phyloP scores from a whole-genome alignment of 345 rosid species.

The Mallotus nudiflorus region DNA sequence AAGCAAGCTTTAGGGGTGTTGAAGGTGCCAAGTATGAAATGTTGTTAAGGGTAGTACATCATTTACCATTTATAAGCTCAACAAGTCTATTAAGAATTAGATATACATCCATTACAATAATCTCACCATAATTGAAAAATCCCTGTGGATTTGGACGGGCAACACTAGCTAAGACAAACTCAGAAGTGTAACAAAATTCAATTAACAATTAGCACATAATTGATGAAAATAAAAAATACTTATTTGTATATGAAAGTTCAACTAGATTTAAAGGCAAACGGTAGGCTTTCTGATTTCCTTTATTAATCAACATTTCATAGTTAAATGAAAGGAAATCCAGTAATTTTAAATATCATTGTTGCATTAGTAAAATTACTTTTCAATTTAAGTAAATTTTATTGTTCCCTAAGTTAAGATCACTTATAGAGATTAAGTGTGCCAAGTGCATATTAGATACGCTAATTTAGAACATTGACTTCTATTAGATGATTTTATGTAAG shows the following conservation, averaged over 20 bases:
- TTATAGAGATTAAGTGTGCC: no score
- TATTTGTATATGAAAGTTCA: neutral
- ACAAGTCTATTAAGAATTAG: slow-evolving; percentile 68
- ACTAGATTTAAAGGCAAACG: slow-evolving; percentile 2
- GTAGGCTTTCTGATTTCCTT: neutral
- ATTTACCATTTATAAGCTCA: slow-evolving; percentile 69
- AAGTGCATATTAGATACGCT: no score
- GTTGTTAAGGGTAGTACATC: slow-evolving; percentile 66
- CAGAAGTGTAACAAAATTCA: slow-evolving; percentile 17
- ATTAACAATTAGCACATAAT: slow-evolving; percentile 13
- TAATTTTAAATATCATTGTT: no score
- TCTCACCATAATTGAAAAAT: slow-evolving; percentile 80
- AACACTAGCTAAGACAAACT: slow-evolving; percentile 85
- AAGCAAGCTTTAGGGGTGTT: slow-evolving; percentile 86
- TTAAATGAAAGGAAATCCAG: no score
- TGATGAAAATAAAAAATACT: slow-evolving; percentile 2
- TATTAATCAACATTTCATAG: no score
- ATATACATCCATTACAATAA: slow-evolving; percentile 83
- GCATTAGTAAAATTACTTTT: no score
- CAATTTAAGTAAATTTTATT: no score
- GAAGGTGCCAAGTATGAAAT: slow-evolving; percentile 81
- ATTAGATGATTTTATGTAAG: no score
- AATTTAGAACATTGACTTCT: no score
- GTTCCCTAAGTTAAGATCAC: no score
- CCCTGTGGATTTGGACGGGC: slow-evolving; percentile 97